phyloP scores from a whole-genome alignment of 495 filamentous ascomycete genomes.

The Aspergillus leporis region DNA sequence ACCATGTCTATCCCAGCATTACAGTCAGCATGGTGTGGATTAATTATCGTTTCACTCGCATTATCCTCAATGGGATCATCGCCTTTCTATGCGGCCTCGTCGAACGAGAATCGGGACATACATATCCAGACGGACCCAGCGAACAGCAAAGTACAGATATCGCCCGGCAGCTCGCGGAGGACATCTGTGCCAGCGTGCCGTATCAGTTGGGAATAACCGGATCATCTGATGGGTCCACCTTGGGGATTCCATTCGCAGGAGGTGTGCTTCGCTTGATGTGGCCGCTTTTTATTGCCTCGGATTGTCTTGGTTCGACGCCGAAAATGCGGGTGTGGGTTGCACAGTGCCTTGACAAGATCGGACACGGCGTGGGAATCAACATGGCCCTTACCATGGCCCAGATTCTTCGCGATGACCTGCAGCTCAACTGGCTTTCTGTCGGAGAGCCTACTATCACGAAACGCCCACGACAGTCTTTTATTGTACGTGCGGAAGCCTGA shows the following conservation, averaged over 20 bases:
- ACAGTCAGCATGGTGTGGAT: not conserved
- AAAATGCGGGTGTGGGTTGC: slow-evolving; percentile 1
- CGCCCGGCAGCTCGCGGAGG: not conserved
- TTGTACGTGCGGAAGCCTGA: not conserved
- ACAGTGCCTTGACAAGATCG: not conserved
- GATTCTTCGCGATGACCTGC: not conserved
- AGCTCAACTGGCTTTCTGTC: not conserved
- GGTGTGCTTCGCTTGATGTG: slow-evolving; percentile 5
- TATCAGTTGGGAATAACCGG: not conserved
- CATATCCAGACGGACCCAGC: not conserved
- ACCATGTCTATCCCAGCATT: slow-evolving; percentile 6
- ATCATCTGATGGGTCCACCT: not conserved
- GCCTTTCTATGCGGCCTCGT: not conserved
- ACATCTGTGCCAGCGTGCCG: slow-evolving; percentile 9
- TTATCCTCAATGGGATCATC: slow-evolving; percentile 2
- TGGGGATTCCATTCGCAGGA: not conserved
- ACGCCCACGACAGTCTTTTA: not conserved
- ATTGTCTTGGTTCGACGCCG: not conserved
- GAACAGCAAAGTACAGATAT: not conserved
- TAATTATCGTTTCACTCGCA: slow-evolving; percentile 5
- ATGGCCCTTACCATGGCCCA: not conserved
- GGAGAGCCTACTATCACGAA: not conserved
- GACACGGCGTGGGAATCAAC: not conserved
- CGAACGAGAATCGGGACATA: not conserved
- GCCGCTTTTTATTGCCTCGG: slow-evolving; percentile 9